Percentiles rank a stretch among this genome's conserved stretches.
Conservation (phyloP, 179 eudicot genomes). For the Camellia oleifera region DNA sequence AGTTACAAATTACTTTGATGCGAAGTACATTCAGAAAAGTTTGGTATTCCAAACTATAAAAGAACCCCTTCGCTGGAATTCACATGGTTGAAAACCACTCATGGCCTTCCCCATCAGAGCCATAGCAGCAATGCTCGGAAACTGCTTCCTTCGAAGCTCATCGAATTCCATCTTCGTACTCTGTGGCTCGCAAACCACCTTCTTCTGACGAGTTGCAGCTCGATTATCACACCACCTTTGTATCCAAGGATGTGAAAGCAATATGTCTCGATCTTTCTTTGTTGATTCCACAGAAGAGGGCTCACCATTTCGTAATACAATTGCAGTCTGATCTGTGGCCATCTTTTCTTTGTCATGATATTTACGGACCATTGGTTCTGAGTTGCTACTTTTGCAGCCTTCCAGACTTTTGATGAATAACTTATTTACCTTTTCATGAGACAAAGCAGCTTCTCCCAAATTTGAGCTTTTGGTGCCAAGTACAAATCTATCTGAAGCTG, state of each 20-base stretch:
- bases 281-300: conserved; percentile 19
- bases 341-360: conserved; percentile 19
- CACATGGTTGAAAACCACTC: conserved; percentile 48
- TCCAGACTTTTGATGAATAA: conserved; percentile 27
- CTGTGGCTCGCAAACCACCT: conserved; percentile 59
- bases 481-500: conserved; percentile 27
- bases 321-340: conserved; percentile 15
- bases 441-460: conserved; percentile 31
- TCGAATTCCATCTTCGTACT: conserved; percentile 43
- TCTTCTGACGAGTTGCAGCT: conserved; percentile 24
- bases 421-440: conserved; percentile 35
- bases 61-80: conserved; percentile 56
- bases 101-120: conserved; percentile 81
- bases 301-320: conserved; percentile 11
- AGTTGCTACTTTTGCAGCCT: conserved; percentile 16
- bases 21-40: conserved; percentile 23
- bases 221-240: conserved; percentile 56
- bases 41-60: conserved; percentile 65
- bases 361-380: conserved; percentile 21
- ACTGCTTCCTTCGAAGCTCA: conserved; percentile 58
- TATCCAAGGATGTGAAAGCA: conserved; percentile 61
- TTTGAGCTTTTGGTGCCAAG: conserved; percentile 43
- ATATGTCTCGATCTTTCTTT: conserved; percentile 24
- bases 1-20: not conserved
- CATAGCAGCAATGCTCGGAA: conserved; percentile 82